phyloP scores from a whole-genome alignment of 2,329 filamentous ascomycete species.

The Tolypocladium nubicola region DNA sequence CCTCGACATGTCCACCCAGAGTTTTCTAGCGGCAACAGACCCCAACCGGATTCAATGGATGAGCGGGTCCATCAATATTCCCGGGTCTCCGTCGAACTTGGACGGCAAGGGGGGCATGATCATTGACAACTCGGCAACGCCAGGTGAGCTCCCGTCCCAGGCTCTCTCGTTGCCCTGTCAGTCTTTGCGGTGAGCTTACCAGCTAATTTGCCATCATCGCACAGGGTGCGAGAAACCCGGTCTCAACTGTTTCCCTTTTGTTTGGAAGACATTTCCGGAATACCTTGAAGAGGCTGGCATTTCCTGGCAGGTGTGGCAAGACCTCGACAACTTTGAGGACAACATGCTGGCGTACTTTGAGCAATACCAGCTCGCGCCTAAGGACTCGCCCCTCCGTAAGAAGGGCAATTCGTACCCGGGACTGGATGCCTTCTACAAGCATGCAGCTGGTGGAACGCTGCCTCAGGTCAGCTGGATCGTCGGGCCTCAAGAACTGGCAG shows the following conservation, averaged over 20 bases:
- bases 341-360: slow-evolving; percentile 35
- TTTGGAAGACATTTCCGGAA: slow-evolving; percentile 40
- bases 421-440: slow-evolving; percentile 35
- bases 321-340: slow-evolving; percentile 39
- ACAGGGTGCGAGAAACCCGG: slow-evolving; percentile 26
- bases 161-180: background rate
- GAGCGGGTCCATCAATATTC: slow-evolving; percentile 35
- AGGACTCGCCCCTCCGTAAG: slow-evolving; percentile 5
- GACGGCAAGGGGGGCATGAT: slow-evolving; percentile 32
- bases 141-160: slow-evolving; percentile 3
- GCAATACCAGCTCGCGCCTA: slow-evolving; percentile 8
- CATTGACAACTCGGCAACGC: slow-evolving; percentile 31
- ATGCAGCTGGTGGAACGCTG: slow-evolving; percentile 36
- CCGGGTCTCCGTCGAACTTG: slow-evolving; percentile 20
- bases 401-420: slow-evolving; percentile 29
- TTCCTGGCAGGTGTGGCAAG: slow-evolving; percentile 39
- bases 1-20: slow-evolving; percentile 9
- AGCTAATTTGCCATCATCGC: slow-evolving; percentile 5
- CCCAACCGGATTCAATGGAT: slow-evolving; percentile 30
- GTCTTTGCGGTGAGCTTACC: background rate
- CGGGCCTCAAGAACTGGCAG: slow-evolving; percentile 35
- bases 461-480: slow-evolving; percentile 41
- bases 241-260: slow-evolving; percentile 39
- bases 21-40: slow-evolving; percentile 23
- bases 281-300: slow-evolving; percentile 35